Evolutionary conservation across 2,329 filamentous ascomycete genomes (phyloP).

Genomic region (Fusarium brachygibbosum): DNA sequence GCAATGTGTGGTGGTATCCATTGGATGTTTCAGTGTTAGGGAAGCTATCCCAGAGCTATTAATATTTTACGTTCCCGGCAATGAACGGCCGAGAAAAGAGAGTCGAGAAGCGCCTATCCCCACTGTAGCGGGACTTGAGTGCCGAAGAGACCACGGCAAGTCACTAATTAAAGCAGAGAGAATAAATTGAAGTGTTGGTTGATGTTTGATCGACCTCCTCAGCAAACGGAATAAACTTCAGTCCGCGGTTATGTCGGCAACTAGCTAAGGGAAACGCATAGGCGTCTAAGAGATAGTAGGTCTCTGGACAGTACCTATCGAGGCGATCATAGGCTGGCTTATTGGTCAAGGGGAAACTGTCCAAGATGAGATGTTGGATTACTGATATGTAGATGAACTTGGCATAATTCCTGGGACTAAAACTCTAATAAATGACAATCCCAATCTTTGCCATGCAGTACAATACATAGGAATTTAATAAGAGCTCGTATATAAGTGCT

Average conservation of each 20-base stretch:
- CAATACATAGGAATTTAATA: background rate
- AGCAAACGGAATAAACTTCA: conserved; percentile 19
- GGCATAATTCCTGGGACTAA: conserved; percentile 7
- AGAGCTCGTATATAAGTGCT: conserved; percentile 13
- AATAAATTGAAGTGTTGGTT: conserved; percentile 1
- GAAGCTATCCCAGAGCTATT: conserved; percentile 14
- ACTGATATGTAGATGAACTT: conserved; percentile 7
- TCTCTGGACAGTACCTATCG: conserved; percentile 5
- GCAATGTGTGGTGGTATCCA: background rate
- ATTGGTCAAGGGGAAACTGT: background rate
- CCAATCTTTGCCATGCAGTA: background rate
- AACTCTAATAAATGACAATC: conserved; percentile 1
- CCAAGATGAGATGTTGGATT: background rate
- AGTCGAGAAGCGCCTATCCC: conserved; percentile 23
- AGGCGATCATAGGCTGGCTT: background rate
- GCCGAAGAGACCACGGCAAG: conserved; percentile 12
- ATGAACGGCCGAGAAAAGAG: conserved; percentile 25
- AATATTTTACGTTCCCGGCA: conserved; percentile 19
- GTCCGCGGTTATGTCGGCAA: conserved; percentile 32
- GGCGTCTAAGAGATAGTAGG: conserved; percentile 5
- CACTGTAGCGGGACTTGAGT: conserved; percentile 17
- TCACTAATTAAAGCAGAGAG: conserved; percentile 1
- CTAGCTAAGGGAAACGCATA: conserved; percentile 14
- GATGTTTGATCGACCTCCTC: conserved; percentile 20
- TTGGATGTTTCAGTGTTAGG: conserved; percentile 15